A percentile compares a stretch with the other conserved stretches of the same genome.
Conservation (phyloP, 179 eudicot species). For the Amaranthus tricolor region DNA sequence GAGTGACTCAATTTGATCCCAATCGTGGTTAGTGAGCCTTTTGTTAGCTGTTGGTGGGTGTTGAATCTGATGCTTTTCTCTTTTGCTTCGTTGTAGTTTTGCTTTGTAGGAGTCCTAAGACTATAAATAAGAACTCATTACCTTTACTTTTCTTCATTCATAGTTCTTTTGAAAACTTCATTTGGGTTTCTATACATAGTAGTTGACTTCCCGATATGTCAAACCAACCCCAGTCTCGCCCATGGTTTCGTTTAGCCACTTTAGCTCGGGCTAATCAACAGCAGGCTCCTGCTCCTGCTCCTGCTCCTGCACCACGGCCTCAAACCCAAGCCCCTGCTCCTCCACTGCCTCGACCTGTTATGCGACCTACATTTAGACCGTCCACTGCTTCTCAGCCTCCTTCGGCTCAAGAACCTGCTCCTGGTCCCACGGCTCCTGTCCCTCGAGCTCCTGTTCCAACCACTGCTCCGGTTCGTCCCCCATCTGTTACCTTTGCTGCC, state of each 20-base stretch:
- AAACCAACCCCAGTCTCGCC: slow-evolving; percentile 37
- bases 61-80: slow-evolving; percentile 37
- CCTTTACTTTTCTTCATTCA: slow-evolving; percentile 7
- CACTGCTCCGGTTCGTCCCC: background rate
- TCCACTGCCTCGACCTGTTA: slow-evolving; percentile 20
- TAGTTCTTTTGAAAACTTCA: background rate
- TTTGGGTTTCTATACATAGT: background rate
- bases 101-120: slow-evolving; percentile 16
- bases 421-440: slow-evolving; percentile 15
- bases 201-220: slow-evolving; percentile 23
- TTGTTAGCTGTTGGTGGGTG: slow-evolving; percentile 28
- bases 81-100: background rate
- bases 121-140: slow-evolving; percentile 26
- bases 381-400: slow-evolving; percentile 20
- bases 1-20: slow-evolving; percentile 34
- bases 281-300: slow-evolving; percentile 5
- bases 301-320: background rate
- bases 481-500: slow-evolving; percentile 10
- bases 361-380: slow-evolving; percentile 29
- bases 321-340: slow-evolving; percentile 19
- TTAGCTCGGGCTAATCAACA: slow-evolving; percentile 23
- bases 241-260: slow-evolving; percentile 39
- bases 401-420: slow-evolving; percentile 13
- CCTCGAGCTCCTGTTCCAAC: slow-evolving; percentile 9
- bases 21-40: slow-evolving; percentile 27